Evolutionary conservation across 2,329 filamentous ascomycete species (phyloP), one percentile per base, ranked within the genome.

Genomic region (Talaromyces marneffei): DNA sequence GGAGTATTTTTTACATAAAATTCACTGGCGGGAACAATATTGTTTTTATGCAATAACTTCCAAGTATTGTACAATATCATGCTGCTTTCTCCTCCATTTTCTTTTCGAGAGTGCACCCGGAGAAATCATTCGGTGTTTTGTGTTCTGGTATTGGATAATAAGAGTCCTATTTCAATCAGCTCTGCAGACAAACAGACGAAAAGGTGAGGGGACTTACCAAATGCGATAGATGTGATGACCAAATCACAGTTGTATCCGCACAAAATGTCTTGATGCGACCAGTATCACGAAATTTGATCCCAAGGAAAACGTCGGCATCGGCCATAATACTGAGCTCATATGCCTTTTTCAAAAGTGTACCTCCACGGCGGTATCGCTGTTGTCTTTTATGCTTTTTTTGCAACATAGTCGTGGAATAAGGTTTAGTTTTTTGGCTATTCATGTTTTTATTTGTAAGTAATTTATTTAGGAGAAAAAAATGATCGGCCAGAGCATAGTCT

Each of bases 191-290:
- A 58, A 42, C 31, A 44, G 35, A 59, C n/a, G 29, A n/a, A 12
- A 35, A 46, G 39, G 16, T 8, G 14, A 46, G 35, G 9, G 27
- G 27, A 4, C 50, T 57, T 61, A 61, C 52, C n/a, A 61, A 14
- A 50, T 61, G 50, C 27, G 35, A 59, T 50, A 46, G 35, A 33
- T 52, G 18, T 46, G 25, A 39, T 44, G 44, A 58, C 54, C 33
- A 62, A 58, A 62, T 62, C 29, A 33, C 55, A 50, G 55, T 58
- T 18, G 14, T 62, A 37, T 62, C 60, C n/a, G 44, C 54, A 55
- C 37, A 62, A 39, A 62, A 62, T 44, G 60, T 55, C 54, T 54
- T 62, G 2, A 54, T 59, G 14, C 18, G 35, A 53, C 46, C 35
- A 3, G 35, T 62, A 29, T 62, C 33, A 12, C 40, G 46, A 18